A percentile compares a stretch with the other conserved stretches of the same genome.
These are phyloP conservation scores for Tricholoma bakamatsutake DNA, from an alignment of 768 basidiomycete species.

Conservation along the genomic window DNA sequence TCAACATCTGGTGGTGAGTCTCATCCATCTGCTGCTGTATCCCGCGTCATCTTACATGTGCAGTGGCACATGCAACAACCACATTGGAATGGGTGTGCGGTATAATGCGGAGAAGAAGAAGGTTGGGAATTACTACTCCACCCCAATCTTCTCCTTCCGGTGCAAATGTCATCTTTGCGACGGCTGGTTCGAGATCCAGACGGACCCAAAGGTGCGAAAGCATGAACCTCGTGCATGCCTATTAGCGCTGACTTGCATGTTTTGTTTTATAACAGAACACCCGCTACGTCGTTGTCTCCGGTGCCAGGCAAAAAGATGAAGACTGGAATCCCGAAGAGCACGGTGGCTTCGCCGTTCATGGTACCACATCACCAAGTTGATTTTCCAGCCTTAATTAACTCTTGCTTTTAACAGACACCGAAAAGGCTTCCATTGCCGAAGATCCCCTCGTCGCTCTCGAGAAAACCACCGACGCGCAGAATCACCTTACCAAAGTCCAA, in stretches of 20 bases:
- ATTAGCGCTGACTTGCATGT: not conserved
- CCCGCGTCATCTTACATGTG: not conserved
- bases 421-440: slow-evolving; percentile 50
- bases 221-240: not conserved
- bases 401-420: slow-evolving; percentile 52
- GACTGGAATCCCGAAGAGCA: slow-evolving; percentile 98
- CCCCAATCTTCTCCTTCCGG: slow-evolving; percentile 90
- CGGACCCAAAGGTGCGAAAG: slow-evolving; percentile 81
- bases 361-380: slow-evolving; percentile 30
- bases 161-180: slow-evolving; percentile 97
- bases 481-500: slow-evolving; percentile 64
- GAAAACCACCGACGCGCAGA: slow-evolving; percentile 78
- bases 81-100: slow-evolving; percentile 99
- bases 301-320: slow-evolving; percentile 91
- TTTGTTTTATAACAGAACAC: slow-evolving; percentile 62
- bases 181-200: slow-evolving; percentile 97
- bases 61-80: slow-evolving; percentile 91
- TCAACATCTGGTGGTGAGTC: slow-evolving; percentile 92
- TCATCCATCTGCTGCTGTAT: not conserved
- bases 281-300: slow-evolving; percentile 85
- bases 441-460: slow-evolving; percentile 89
- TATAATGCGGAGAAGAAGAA: slow-evolving; percentile 99
- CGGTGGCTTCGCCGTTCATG: slow-evolving; percentile 86
- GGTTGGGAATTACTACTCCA: slow-evolving; percentile 90
- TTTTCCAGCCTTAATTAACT: not conserved